Percentiles rank a stretch among this genome's conserved stretches.
Conservation (phyloP, 2,329 filamentous ascomycete species). For the Penicillium fuscoglaucum region DNA sequence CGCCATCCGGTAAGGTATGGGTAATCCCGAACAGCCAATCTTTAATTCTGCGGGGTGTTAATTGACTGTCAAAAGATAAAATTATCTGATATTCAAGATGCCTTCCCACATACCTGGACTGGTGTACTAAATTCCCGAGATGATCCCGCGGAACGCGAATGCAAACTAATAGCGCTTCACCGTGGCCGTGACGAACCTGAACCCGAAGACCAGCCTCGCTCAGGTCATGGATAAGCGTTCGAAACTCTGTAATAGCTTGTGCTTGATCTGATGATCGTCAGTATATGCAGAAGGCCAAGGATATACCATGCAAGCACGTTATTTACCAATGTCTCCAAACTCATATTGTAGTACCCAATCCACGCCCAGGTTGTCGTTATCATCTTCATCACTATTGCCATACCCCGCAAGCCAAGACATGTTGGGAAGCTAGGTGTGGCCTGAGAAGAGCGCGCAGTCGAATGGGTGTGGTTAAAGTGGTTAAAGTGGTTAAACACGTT, state of each 20-base stretch:
- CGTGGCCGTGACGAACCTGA: constrained; percentile 79
- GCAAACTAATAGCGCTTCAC: constrained; percentile 76
- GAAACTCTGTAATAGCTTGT: constrained; percentile 72
- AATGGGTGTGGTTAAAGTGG: not conserved
- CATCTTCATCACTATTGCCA: constrained; percentile 34
- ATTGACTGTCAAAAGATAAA: not conserved
- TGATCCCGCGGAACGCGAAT: constrained; percentile 75
- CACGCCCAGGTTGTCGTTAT: constrained; percentile 68
- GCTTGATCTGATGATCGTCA: constrained; percentile 56
- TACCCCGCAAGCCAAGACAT: constrained; percentile 33
- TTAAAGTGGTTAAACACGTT: not conserved
- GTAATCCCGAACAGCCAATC: constrained; percentile 93
- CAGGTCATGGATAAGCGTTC: constrained; percentile 73
- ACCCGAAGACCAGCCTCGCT: constrained; percentile 78
- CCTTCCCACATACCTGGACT: constrained; percentile 60
- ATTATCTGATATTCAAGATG: not conserved
- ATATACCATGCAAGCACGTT: constrained; percentile 15
- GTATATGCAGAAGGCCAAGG: constrained; percentile 11
- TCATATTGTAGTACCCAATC: constrained; percentile 87
- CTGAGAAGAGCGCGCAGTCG: not conserved
- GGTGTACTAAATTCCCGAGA: constrained; percentile 77
- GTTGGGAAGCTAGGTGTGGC: not conserved
- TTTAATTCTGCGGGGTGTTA: constrained; percentile 62
- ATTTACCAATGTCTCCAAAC: constrained; percentile 65
- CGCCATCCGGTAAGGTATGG: constrained; percentile 70